phyloP scores from a whole-genome alignment of 768 basidiomycete genomes.

The Exidia glandulosa region DNA sequence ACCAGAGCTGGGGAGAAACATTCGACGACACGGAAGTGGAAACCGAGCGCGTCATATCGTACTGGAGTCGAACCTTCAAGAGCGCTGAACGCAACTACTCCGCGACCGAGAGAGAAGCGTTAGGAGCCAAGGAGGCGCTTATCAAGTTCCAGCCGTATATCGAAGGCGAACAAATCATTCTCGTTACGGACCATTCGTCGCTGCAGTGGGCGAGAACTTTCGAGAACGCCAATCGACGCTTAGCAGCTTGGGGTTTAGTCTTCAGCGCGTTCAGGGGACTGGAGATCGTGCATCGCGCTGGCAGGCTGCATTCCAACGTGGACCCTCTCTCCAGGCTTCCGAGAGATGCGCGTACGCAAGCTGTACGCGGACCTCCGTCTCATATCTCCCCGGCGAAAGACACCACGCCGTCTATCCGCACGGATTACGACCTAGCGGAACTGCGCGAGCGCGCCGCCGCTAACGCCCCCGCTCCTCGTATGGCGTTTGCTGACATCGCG shows the following conservation, averaged over 20 bases:
- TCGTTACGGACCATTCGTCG: constrained; percentile 16
- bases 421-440: not conserved
- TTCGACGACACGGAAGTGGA: constrained; percentile 22
- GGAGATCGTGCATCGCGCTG: constrained; percentile 27
- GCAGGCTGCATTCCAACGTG: constrained; percentile 28
- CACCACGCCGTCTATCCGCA: not conserved
- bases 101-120: no score
- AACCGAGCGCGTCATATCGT: constrained; percentile 21
- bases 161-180: constrained; percentile 22
- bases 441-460: not conserved
- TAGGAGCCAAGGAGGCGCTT: constrained; percentile 29
- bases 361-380: not conserved
- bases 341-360: not conserved
- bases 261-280: constrained; percentile 23
- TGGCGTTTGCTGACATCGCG: not conserved
- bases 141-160: constrained; percentile 27
- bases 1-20: constrained; percentile 13
- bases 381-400: not conserved
- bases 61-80: constrained; percentile 22
- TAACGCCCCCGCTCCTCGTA: not conserved
- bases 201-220: constrained; percentile 27
- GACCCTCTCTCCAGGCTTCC: constrained; percentile 26
- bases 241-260: constrained; percentile 25
- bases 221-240: constrained; percentile 25
- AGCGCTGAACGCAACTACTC: no score